Evolutionary conservation across 257 asterid genomes (phyloP).

Genomic region (Solanum clarkiae): DNA sequence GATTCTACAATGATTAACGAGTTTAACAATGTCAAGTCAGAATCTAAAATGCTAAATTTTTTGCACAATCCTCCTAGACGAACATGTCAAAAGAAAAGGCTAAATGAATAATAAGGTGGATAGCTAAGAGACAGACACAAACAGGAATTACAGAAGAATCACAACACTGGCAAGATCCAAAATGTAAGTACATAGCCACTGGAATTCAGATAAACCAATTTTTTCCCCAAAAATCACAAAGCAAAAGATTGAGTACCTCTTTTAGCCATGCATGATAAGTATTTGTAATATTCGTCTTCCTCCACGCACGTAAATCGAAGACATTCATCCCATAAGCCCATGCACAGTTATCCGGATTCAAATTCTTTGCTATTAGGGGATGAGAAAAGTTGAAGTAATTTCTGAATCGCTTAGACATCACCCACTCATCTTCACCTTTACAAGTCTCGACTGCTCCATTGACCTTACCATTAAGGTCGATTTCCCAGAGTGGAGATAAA

Average conservation of each 20-base stretch:
- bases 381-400: conserved; percentile 96
- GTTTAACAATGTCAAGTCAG: neutral
- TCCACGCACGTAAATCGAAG: conserved; percentile 77
- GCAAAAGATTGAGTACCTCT: conserved; percentile 41
- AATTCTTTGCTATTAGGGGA: conserved; percentile 64
- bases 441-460: conserved; percentile 99
- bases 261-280: conserved; percentile 91
- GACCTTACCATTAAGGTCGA: conserved; percentile 78
- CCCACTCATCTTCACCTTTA: conserved; percentile 96
- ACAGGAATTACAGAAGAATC: neutral
- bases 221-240: neutral
- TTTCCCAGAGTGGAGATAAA: conserved; percentile 83
- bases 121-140: neutral
- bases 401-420: conserved; percentile 84
- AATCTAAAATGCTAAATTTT: neutral
- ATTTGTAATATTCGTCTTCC: conserved; percentile 61
- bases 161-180: neutral
- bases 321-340: conserved; percentile 99
- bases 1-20: conserved; percentile 53
- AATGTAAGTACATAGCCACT: neutral
- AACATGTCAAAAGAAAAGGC: neutral
- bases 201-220: neutral
- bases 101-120: neutral
- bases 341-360: conserved; percentile 92
- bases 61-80: neutral